Percentiles rank a stretch among this genome's conserved stretches.
These are phyloP conservation scores for Athelia sp. DNA, from an alignment of 1,284 basidiomycete species.

Conservation along the genomic window DNA sequence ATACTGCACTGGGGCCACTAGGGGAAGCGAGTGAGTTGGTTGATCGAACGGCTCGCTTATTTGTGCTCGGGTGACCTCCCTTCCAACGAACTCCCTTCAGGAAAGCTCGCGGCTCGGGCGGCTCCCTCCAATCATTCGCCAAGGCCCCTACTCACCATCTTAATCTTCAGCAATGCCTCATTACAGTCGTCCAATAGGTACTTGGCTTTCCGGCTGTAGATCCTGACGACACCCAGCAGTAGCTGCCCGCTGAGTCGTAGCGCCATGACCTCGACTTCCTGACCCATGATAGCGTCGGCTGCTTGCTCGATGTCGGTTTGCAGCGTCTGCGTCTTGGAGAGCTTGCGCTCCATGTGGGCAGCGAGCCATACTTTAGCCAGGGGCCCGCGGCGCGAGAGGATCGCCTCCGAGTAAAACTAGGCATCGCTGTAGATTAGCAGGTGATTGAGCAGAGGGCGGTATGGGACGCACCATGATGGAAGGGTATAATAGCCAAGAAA, in stretches of 20 bases:
- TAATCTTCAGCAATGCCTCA: slow-evolving; percentile 92
- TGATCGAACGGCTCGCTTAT: not conserved
- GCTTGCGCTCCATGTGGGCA: slow-evolving; percentile 97
- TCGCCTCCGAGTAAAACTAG: slow-evolving; percentile 90
- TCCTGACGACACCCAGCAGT: slow-evolving; percentile 92
- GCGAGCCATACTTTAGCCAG: slow-evolving; percentile 98
- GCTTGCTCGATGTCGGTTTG: slow-evolving; percentile 94
- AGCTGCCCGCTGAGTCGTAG: slow-evolving; percentile 93
- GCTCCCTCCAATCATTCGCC: no score
- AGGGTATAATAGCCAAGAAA: slow-evolving; percentile 15
- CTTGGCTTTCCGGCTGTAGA: slow-evolving; percentile 96
- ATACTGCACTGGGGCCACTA: no score
- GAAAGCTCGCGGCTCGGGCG: no score
- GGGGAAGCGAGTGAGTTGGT: not conserved
- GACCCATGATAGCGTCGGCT: slow-evolving; percentile 86
- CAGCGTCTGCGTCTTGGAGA: slow-evolving; percentile 91
- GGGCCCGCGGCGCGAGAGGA: slow-evolving; percentile 89
- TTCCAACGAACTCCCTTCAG: no score
- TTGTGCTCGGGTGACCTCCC: no score
- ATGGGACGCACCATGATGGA: slow-evolving; percentile 24
- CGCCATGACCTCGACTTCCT: slow-evolving; percentile 87
- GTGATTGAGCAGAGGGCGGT: slow-evolving; percentile 19
- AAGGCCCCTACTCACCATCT: slow-evolving; percentile 59
- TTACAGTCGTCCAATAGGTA: slow-evolving; percentile 98
- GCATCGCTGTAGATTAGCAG: slow-evolving; percentile 6